These are phyloP conservation scores for Mycocalia duriaeana DNA, from an alignment of 1,284 basidiomycete genomes.

Conservation along the genomic window DNA sequence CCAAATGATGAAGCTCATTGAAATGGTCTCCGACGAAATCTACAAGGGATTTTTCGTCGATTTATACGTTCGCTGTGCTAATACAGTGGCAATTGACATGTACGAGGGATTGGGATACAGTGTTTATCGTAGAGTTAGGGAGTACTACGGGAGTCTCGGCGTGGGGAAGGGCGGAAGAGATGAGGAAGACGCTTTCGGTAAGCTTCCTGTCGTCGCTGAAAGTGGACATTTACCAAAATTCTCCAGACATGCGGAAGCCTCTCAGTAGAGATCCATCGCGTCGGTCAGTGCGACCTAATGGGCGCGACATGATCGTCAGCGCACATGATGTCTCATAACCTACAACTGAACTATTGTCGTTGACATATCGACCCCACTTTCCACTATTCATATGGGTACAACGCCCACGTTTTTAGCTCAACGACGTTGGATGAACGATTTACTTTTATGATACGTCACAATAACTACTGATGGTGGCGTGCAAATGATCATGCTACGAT, in stretches of 20 bases:
- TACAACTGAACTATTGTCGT: too few species aligned
- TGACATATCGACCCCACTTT: too few species aligned
- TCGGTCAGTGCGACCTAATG: slow-evolving; percentile 65
- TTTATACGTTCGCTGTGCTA: slow-evolving; percentile 84
- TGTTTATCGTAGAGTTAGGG: slow-evolving; percentile 78
- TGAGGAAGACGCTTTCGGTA: slow-evolving; percentile 90
- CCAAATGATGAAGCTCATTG: slow-evolving; percentile 79
- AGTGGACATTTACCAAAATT: not conserved
- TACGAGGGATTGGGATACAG: slow-evolving; percentile 86
- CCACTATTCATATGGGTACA: too few species aligned
- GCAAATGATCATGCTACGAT: too few species aligned
- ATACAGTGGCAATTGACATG: slow-evolving; percentile 73
- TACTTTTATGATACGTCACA: too few species aligned
- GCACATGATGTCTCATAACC: slow-evolving; percentile 67
- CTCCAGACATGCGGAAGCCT: slow-evolving; percentile 83
- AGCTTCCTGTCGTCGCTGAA: slow-evolving; percentile 25
- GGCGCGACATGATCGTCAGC: slow-evolving; percentile 69
- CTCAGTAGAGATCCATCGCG: slow-evolving; percentile 59
- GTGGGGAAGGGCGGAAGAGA: slow-evolving; percentile 63
- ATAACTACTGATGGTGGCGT: too few species aligned
- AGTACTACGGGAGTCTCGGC: slow-evolving; percentile 81
- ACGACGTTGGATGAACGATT: too few species aligned
- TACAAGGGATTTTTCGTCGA: slow-evolving; percentile 86
- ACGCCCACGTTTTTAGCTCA: too few species aligned
- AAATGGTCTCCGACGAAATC: slow-evolving; percentile 71